Evolutionary conservation across 352 stramenopile species (phyloP).

Genomic region (Globisporangium spinosum): DNA sequence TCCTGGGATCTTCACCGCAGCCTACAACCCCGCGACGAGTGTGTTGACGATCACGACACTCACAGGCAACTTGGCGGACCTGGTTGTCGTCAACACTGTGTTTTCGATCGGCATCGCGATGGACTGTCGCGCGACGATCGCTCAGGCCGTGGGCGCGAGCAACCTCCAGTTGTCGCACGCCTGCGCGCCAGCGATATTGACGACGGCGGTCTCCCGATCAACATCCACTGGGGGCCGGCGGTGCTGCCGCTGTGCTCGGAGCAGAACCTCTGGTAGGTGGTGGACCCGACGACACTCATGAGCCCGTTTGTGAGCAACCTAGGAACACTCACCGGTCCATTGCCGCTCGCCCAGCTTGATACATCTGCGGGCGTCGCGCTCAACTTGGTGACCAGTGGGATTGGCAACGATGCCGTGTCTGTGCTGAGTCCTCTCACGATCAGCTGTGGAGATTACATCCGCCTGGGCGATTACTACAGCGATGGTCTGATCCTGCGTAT

Average conservation of each 20-base stretch:
- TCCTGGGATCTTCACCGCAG: constrained; percentile 26
- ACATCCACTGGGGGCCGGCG: constrained; percentile 62
- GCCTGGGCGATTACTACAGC: constrained; percentile 44
- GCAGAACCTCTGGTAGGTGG: constrained; percentile 43
- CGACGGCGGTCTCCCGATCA: constrained; percentile 24
- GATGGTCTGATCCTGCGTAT: constrained; percentile 54
- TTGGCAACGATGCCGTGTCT: constrained; percentile 32
- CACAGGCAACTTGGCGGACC: constrained; percentile 17
- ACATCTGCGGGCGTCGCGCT: constrained; percentile 39
- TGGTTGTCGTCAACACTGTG: constrained; percentile 32
- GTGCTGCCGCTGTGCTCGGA: constrained; percentile 57
- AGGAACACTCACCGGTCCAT: constrained; percentile 32
- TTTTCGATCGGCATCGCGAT: constrained; percentile 40
- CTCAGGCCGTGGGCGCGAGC: constrained; percentile 17
- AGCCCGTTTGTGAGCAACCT: constrained; percentile 27
- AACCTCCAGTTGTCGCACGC: constrained; percentile 31
- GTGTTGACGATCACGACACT: constrained; percentile 49
- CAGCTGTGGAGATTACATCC: constrained; percentile 64
- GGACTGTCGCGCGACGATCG: constrained; percentile 29
- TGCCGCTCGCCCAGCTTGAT: constrained; percentile 59
- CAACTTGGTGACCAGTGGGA: constrained; percentile 29
- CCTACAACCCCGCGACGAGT: constrained; percentile 5
- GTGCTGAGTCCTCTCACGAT: constrained; percentile 34
- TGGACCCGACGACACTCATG: constrained; percentile 27
- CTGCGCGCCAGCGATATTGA: constrained; percentile 27